Base-by-base conservation (phyloP, 495 filamentous ascomycete genomes). In the Penicillium alfredii region DNA sequence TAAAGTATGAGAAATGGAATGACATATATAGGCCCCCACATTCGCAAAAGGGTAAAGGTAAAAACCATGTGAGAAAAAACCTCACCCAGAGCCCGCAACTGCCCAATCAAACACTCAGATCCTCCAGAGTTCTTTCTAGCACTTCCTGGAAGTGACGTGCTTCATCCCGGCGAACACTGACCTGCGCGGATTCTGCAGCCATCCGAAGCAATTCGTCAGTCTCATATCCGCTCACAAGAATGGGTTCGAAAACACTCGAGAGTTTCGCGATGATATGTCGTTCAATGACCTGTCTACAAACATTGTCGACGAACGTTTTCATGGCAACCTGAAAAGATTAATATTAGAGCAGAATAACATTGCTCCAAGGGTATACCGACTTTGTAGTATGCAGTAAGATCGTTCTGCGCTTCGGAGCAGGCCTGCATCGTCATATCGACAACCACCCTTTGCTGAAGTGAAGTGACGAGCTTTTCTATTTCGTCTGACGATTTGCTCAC, bases 281-380 rank as follows among this genome's bases (percentile, higher is more conserved):
- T 7, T 25, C 23, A 25, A 25, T 8, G 8, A 25, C 23, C 4
- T 63, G 60, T 6, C 55, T 51, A 11, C 42, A 51, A 3, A 61
- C 49, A 30, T 61, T 61, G 21, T 68, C 62, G 4, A 68, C 56
- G 24, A 66, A 68, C 8, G 51, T 61, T 25, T 63, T 61, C 49
- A 52, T 45, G 0, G 61, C 59, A 29, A 63, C 53, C 63, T 64
- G 18, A 12, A 15, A n/a, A n/a, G n/a, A n/a, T n/a, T n/a, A n/a
- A n/a, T n/a, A n/a, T n/a, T n/a, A n/a, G n/a, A n/a, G n/a, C n/a
- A n/a, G n/a, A n/a, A n/a, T n/a, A n/a, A n/a, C n/a, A n/a, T n/a
- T n/a, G n/a, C n/a, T n/a, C n/a, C n/a, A n/a, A n/a, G n/a, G n/a
- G n/a, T n/a, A n/a, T n/a, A n/a, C n/a, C n/a, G n/a, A 60, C 57